phyloP scores from a whole-genome alignment of 495 filamentous ascomycete genomes.

The Emericellopsis terricola region DNA sequence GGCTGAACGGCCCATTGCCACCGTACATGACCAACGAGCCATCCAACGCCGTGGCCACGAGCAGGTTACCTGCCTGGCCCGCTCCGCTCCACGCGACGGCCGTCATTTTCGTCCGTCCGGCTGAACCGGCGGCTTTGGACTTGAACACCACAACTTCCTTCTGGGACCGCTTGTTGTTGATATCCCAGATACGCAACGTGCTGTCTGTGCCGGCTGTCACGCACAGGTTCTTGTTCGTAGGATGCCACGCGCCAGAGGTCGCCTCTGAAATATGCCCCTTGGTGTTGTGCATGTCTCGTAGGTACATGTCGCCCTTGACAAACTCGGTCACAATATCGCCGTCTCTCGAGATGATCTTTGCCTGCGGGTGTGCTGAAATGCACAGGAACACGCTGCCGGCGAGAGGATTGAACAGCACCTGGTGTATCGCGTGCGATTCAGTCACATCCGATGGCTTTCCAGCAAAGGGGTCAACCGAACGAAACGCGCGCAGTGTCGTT shows the following conservation, averaged over 20 bases:
- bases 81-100: conserved; percentile 76
- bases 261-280: conserved; percentile 91
- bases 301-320: conserved; percentile 93
- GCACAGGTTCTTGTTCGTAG: conserved; percentile 60
- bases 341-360: conserved; percentile 75
- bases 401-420: conserved; percentile 69
- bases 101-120: conserved; percentile 85
- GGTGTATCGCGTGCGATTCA: conserved; percentile 77
- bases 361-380: conserved; percentile 71
- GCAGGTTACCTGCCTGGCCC: conserved; percentile 54
- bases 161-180: conserved; percentile 70
- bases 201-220: conserved; percentile 87
- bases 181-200: conserved; percentile 90
- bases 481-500: conserved; percentile 83
- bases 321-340: conserved; percentile 74
- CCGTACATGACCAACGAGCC: conserved; percentile 84
- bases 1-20: conserved; percentile 71
- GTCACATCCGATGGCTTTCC: conserved; percentile 48
- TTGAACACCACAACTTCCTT: conserved; percentile 92
- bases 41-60: conserved; percentile 77
- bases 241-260: conserved; percentile 75
- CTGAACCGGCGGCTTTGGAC: conserved; percentile 66
- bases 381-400: conserved; percentile 71
- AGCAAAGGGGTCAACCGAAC: conserved; percentile 70
- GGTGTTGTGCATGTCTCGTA: conserved; percentile 89